Evolutionary conservation across 2,329 filamentous ascomycete species (phyloP).

Genomic region (Metarhizium guizhouense): DNA sequence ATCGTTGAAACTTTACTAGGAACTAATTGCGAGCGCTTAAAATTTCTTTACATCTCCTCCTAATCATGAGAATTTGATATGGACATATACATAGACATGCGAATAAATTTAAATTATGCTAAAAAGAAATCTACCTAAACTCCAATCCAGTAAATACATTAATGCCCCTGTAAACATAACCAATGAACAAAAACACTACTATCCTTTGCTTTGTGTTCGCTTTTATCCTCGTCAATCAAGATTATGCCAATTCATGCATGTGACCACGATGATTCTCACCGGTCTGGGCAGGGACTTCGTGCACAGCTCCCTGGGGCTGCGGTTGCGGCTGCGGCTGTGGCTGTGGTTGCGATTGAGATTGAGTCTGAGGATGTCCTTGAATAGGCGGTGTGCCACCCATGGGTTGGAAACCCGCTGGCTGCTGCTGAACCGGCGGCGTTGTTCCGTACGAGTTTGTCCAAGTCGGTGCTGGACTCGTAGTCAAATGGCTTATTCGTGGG

Average conservation of each 20-base stretch:
- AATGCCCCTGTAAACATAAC: background rate
- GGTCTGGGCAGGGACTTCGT: conserved; percentile 28
- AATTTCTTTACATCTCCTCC: too few species aligned
- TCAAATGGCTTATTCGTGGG: conserved; percentile 10
- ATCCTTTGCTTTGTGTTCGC: background rate
- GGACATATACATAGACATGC: too few species aligned
- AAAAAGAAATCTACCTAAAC: background rate
- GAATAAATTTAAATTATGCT: too few species aligned
- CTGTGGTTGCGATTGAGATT: background rate
- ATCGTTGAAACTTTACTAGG: too few species aligned
- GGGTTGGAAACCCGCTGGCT: conserved; percentile 14
- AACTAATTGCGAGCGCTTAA: too few species aligned
- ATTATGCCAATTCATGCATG: conserved; percentile 29
- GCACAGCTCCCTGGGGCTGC: background rate
- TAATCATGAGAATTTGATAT: too few species aligned
- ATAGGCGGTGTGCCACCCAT: background rate
- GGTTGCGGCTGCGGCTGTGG: background rate
- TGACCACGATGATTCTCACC: conserved; percentile 28
- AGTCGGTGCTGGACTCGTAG: conserved; percentile 12
- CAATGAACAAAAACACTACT: background rate
- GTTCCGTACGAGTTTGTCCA: conserved; percentile 10
- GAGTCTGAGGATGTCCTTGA: background rate
- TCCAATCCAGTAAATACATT: conserved; percentile 8
- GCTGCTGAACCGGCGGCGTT: conserved; percentile 12
- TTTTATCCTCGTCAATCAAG: background rate